Evolutionary conservation across 139 green algal species (phyloP), one percentile per base, ranked within the genome.

Genomic region (Monoraphidium neglectum): DNA sequence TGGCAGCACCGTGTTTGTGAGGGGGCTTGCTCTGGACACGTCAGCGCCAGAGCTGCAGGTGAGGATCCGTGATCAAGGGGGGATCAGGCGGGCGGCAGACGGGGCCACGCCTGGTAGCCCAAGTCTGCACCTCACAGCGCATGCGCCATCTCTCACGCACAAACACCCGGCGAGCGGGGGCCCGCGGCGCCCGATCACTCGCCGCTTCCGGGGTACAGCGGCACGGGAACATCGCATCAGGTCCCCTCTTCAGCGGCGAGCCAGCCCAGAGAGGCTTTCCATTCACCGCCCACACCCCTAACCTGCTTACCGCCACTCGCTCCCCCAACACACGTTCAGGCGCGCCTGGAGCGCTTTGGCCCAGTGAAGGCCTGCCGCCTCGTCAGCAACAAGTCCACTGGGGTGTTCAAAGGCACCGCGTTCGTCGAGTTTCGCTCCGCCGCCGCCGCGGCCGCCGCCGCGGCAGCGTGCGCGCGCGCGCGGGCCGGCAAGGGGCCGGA

Each of bases 351-450:
- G 57, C 71, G 78, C 28, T 96, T 89, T 74, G 91, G 91, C 0
- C 54, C 62, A 0, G 76, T 96, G 21, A 88, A 84, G 43, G 81
- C 84, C 30, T 90, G 82, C 63, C 65, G 75, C 30, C 47, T 80
- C 8, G 75, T 80, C 18, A 51, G 70, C 16, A 54, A 80, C 75
- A 74, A 75, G n/a, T 61, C 63, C 16, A 91, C 87, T 0, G 83
- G 87, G 46, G 90, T 93, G 83, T 83, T 82, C 67, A 97, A 97
- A 69, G 94, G 94, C 62, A 97, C 90, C 3, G 94, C 94, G 3
- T 98, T 97, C 84, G 92, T 96, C 21, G 93, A 98, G 76, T 98
- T 90, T 70, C 62, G 63, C 36, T 43, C 59, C 13, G 16, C 43
- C 1, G 88, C 77, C 12, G 69, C 35, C 16, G 93, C 93, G 23